Conservation (phyloP, 495 filamentous ascomycete species). For the Acidomyces sp. region DNA sequence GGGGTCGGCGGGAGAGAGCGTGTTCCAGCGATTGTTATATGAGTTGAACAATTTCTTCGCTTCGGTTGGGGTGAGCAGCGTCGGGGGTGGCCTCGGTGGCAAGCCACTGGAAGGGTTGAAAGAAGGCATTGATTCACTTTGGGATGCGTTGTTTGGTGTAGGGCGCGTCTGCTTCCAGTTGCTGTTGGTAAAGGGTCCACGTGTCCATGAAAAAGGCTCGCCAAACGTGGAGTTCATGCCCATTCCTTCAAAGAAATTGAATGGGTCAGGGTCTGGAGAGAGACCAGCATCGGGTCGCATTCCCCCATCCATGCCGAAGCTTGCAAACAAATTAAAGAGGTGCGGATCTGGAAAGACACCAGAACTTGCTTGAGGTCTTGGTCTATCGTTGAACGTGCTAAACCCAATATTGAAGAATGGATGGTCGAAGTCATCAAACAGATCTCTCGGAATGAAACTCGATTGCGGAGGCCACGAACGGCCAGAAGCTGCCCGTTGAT, state of each 20-base stretch:
- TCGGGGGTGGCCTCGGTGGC: conserved; percentile 4
- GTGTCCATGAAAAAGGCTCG: neutral
- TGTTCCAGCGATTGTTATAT: conserved; percentile 14
- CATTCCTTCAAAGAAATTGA: neutral
- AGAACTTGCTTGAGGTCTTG: too few relatives aligned
- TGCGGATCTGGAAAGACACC: neutral
- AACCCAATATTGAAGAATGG: neutral
- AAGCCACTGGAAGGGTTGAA: too few relatives aligned
- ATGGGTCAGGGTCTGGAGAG: neutral
- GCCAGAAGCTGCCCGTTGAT: too few relatives aligned
- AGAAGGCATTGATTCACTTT: too few relatives aligned
- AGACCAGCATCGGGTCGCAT: neutral
- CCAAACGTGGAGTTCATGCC: neutral
- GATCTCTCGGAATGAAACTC: neutral
- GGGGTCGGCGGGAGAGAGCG: conserved; percentile 7
- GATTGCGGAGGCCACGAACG: neutral
- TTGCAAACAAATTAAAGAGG: neutral
- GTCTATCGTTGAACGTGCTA: too few relatives aligned
- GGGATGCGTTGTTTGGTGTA: neutral
- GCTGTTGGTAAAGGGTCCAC: neutral
- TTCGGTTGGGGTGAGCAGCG: conserved; percentile 4
- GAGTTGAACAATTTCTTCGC: conserved; percentile 8
- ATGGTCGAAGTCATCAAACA: neutral
- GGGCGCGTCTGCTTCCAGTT: neutral
- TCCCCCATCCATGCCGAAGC: neutral